Conservation (phyloP, 768 basidiomycete species). For the Calocybe gangraenosa region DNA sequence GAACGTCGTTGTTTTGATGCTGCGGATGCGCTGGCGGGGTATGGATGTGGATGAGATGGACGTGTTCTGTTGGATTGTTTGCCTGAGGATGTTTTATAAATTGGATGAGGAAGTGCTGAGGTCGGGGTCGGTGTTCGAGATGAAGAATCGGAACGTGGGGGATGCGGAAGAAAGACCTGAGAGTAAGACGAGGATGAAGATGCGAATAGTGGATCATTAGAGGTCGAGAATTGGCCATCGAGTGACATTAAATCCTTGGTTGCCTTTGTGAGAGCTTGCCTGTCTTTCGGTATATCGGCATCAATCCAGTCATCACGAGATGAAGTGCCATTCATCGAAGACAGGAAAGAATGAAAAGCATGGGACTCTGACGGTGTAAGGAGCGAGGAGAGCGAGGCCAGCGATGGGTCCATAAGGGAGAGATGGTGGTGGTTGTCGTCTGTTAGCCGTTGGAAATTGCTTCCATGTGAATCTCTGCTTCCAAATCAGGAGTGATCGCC, state of each 20-base stretch:
- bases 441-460: not conserved
- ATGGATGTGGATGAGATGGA: conserved; percentile 17
- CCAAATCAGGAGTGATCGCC: conserved; percentile 14
- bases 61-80: conserved; percentile 11
- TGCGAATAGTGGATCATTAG: conserved; percentile 7
- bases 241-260: conserved; percentile 83
- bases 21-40: conserved; percentile 11
- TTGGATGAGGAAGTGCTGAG: conserved; percentile 15
- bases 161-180: conserved; percentile 10
- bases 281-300: conserved; percentile 46
- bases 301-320: conserved; percentile 42
- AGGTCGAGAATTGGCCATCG: conserved; percentile 29
- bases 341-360: conserved; percentile 67
- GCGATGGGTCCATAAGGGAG: conserved; percentile 17
- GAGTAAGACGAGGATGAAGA: conserved; percentile 11
- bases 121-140: conserved; percentile 21
- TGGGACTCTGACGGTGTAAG: conserved; percentile 64
- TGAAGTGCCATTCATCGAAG: conserved; percentile 42
- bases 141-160: conserved; percentile 16
- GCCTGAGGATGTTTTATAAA: conserved; percentile 9
- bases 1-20: conserved; percentile 5
- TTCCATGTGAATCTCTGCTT: conserved; percentile 17
- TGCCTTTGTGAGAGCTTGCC: conserved; percentile 68
- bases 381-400: conserved; percentile 33
- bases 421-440: conserved; percentile 12